Percentiles rank a stretch among this genome's conserved stretches.
phyloP scores from a whole-genome alignment of 1,284 basidiomycete genomes.

The Ustilago esculenta region DNA sequence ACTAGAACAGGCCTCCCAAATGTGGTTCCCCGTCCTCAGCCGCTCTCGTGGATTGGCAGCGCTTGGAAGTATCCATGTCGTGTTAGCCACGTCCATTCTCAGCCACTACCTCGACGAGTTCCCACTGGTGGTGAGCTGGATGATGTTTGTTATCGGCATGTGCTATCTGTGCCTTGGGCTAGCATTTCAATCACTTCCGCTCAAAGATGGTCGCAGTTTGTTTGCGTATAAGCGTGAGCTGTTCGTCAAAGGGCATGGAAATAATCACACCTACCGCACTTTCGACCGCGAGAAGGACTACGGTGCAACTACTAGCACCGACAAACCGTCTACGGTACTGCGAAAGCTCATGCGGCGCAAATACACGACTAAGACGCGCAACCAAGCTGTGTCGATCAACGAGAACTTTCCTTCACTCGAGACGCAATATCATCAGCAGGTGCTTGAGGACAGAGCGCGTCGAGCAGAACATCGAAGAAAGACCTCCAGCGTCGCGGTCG shows the following conservation, averaged over 20 bases:
- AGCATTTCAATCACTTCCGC: conserved; percentile 7
- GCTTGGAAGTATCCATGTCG: conserved; percentile 45
- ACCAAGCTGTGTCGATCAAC: conserved; percentile 25
- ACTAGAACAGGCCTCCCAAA: conserved; percentile 17
- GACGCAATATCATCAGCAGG: conserved; percentile 34
- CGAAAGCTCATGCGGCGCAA: conserved; percentile 19
- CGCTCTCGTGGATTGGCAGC: conserved; percentile 30
- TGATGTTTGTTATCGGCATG: conserved; percentile 47
- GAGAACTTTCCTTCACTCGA: conserved; percentile 46
- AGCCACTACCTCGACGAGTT: conserved; percentile 46
- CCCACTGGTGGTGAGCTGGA: conserved; percentile 49
- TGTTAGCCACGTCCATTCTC: conserved; percentile 35
- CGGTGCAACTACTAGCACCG: conserved; percentile 4
- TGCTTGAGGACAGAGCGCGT: conserved; percentile 31
- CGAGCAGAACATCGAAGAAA: conserved; percentile 23
- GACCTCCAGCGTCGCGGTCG: conserved; percentile 21
- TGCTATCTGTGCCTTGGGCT: conserved; percentile 27
- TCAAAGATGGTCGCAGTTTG: conserved; percentile 30
- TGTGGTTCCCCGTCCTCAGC: conserved; percentile 47
- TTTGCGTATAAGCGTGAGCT: conserved; percentile 9
- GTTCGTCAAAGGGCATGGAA: not conserved
- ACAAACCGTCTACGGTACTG: not conserved
- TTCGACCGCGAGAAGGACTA: conserved; percentile 5
- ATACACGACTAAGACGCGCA: not conserved
- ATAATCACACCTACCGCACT: conserved; percentile 5